Conservation (phyloP, 2,329 filamentous ascomycete species). For the Chaetomiaceae sp. region DNA sequence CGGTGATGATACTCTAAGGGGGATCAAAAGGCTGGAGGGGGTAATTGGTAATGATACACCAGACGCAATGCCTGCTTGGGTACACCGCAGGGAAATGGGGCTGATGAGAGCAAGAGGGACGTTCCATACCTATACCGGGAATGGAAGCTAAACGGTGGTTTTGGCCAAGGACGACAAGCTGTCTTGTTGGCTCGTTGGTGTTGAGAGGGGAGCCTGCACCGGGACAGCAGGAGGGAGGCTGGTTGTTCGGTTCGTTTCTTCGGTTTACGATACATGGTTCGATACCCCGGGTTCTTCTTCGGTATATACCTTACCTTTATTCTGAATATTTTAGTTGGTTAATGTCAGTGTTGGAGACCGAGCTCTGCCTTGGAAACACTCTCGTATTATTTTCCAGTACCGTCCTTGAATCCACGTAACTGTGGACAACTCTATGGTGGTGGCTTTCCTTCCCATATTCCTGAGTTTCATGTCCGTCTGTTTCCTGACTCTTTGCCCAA, state of each 20-base stretch:
- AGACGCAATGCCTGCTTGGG: no score
- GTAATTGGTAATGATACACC: conserved; percentile 10
- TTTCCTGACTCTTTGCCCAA: not conserved
- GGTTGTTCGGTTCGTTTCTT: not conserved
- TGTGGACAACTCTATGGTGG: not conserved
- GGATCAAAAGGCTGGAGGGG: not conserved
- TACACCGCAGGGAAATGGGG: not conserved
- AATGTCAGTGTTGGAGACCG: not conserved
- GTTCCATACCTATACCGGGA: not conserved
- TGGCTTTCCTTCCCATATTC: not conserved
- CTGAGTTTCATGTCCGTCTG: not conserved
- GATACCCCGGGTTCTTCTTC: conserved; percentile 21
- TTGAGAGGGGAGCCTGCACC: no score
- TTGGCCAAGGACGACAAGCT: no score
- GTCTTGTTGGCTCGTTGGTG: no score
- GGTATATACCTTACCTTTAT: conserved; percentile 4
- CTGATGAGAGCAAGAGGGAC: no score
- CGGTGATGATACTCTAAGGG: not conserved
- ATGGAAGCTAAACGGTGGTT: no score
- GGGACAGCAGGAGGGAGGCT: not conserved
- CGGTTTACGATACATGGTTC: conserved; percentile 13
- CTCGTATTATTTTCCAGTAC: not conserved
- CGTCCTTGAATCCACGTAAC: not conserved
- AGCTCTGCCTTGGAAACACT: not conserved
- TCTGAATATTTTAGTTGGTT: not conserved